These are phyloP conservation scores for Pleurotus citrinopileatus DNA, from an alignment of 768 basidiomycete genomes.

Conservation along the genomic window DNA sequence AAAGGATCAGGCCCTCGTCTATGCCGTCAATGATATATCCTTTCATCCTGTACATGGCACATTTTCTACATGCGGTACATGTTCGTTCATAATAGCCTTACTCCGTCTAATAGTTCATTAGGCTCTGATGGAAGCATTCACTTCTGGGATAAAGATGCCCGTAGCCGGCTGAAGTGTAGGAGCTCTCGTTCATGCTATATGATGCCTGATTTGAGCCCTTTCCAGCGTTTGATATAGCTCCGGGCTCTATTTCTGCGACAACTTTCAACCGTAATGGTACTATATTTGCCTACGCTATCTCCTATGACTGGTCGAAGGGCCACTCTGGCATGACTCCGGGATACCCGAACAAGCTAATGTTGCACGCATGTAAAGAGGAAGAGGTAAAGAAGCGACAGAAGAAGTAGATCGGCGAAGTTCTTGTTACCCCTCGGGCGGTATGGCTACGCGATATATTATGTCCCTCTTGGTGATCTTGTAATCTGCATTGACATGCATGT, in stretches of 20 bases:
- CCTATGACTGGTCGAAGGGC: conserved; percentile 94
- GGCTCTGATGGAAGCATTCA: conserved; percentile 85
- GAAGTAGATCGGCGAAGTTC: neutral
- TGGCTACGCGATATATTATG: neutral
- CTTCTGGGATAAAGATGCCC: conserved; percentile 93
- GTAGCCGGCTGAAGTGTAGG: conserved; percentile 87
- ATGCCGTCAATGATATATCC: conserved; percentile 79
- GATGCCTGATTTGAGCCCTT: neutral
- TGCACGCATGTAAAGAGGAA: conserved; percentile 87
- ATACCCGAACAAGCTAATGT: conserved; percentile 75
- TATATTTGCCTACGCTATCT: conserved; percentile 89
- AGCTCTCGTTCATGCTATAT: neutral
- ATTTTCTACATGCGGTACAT: conserved; percentile 72
- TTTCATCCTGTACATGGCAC: conserved; percentile 86
- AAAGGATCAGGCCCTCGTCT: conserved; percentile 71
- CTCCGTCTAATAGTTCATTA: conserved; percentile 25
- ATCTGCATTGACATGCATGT: neutral
- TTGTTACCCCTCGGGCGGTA: neutral
- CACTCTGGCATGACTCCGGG: conserved; percentile 79
- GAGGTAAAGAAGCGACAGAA: conserved; percentile 66
- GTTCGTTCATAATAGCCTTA: neutral
- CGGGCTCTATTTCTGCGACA: conserved; percentile 78
- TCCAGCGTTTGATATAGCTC: conserved; percentile 50
- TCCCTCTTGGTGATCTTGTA: neutral
- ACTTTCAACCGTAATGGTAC: conserved; percentile 85